A percentile compares a stretch with the other conserved stretches of the same genome.
phyloP scores from a whole-genome alignment of 306 rosid species.

The Inga laurina region DNA sequence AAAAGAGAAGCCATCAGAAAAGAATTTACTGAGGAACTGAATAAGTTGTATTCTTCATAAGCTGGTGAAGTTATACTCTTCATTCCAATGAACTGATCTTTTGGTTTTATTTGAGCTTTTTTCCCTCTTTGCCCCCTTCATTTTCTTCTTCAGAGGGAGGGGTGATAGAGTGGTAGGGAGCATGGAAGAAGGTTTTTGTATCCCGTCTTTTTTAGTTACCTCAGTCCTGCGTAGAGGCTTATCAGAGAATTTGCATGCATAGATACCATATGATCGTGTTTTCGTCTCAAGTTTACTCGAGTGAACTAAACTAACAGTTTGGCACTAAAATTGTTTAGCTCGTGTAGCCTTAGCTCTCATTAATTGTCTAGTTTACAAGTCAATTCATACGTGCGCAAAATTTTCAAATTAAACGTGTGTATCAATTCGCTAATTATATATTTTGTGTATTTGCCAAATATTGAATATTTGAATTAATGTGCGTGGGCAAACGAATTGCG shows the following conservation, averaged over 20 bases:
- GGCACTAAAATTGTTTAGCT: neutral
- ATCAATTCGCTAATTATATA: too few species aligned
- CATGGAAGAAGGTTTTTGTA: neutral
- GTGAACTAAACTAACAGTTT: neutral
- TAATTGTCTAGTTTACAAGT: neutral
- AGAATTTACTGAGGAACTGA: slow-evolving; percentile 69
- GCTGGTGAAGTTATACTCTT: neutral
- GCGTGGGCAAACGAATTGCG: too few species aligned
- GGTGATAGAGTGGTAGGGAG: neutral
- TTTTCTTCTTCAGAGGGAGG: neutral
- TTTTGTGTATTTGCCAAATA: neutral
- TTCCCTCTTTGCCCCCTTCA: neutral
- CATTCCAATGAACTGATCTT: slow-evolving; percentile 5
- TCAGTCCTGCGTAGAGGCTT: slow-evolving; percentile 22
- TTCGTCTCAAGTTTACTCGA: neutral
- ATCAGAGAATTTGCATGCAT: slow-evolving; percentile 33
- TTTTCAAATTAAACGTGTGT: too few species aligned
- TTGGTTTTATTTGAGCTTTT: neutral
- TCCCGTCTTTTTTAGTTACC: neutral
- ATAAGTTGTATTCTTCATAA: slow-evolving; percentile 55
- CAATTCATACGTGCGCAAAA: neutral
- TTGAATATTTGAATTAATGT: too few species aligned
- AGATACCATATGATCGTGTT: neutral
- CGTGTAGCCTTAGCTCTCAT: neutral
- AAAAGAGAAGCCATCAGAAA: slow-evolving; percentile 83